Evolutionary conservation across 169 alveolate genomes (phyloP).

Genomic region (Plasmodium adleri): DNA sequence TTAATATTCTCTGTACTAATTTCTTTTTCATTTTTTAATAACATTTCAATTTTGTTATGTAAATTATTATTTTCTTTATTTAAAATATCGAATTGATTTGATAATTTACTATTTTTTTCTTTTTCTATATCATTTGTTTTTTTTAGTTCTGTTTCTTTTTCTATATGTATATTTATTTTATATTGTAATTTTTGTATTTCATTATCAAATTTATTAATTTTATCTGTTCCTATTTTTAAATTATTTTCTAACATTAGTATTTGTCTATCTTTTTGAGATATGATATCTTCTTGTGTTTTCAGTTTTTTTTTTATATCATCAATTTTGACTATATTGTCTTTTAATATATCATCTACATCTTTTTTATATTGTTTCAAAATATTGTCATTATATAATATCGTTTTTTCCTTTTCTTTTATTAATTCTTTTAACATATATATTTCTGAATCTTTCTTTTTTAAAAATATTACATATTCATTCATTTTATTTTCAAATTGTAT

Average conservation of each 20-base stretch:
- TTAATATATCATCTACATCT: conserved; percentile 68
- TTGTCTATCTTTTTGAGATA: conserved; percentile 31
- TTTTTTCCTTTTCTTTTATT: conserved; percentile 63
- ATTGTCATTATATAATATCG: conserved; percentile 44
- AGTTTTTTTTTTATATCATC: conserved; percentile 50
- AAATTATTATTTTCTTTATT: conserved; percentile 32
- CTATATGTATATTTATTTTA: conserved; percentile 17
- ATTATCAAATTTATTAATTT: conserved; percentile 30
- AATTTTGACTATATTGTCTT: conserved; percentile 40
- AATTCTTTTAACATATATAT: conserved; percentile 69
- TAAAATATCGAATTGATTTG: conserved; percentile 15
- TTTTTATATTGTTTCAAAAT: conserved; percentile 67
- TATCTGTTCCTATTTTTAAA: neutral
- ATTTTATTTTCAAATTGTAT: conserved; percentile 73
- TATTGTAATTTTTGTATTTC: conserved; percentile 29
- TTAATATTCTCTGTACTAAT: conserved; percentile 23
- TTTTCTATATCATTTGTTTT: conserved; percentile 38
- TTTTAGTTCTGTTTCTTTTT: conserved; percentile 35
- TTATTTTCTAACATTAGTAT: conserved; percentile 15
- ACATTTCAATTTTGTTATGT: conserved; percentile 34
- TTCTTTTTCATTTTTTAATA: conserved; percentile 56
- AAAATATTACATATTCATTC: conserved; percentile 64
- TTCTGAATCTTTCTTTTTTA: conserved; percentile 71
- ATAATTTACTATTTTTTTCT: conserved; percentile 17
- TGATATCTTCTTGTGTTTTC: conserved; percentile 31